Evolutionary conservation across 768 basidiomycete genomes (phyloP), one percentile per base, ranked within the genome.

Genomic region (Lepiota venenata): DNA sequence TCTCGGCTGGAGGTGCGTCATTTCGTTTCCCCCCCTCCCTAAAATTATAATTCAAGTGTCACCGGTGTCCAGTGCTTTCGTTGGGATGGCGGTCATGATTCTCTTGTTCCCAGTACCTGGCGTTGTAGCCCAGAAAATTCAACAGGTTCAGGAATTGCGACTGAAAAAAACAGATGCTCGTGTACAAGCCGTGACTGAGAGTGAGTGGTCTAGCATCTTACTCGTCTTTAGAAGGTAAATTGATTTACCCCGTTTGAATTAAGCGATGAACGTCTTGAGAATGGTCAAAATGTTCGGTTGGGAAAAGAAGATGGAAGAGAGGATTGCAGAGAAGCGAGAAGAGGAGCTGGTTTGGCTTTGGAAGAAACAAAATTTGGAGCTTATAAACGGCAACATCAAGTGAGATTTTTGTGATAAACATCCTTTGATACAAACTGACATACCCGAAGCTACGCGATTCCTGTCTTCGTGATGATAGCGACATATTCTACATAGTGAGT

Each of bases 211-310:
- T 32, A 11, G 20, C 27, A 25, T 22, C 32, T 25, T 25, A 25
- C 16, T 25, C 35, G 35, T 20, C n/a, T 25, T 22, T 38, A 20
- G 16, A 45, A 35, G 12, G 16, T 18, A 25, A 37, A 20, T 69
- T 69, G 32, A 32, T 32, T 38, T 41, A n/a, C 47, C 21, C 7
- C 25, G n/a, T 20, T 38, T 71, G 39, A 67, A 40, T 39, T 7
- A 48, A 82, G 82, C 74, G 2, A 74, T 83, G 66, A 76, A 74
- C 55, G 76, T 82, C 16, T 63, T 87, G 10, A 77, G 85, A 16
- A 86, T 87, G 81, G 72, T 87, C 61, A 89, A 89, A 66, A 68
- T 88, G 37, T 88, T 90, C 60, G 88, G 76, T 14, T 79, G 87
- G 76, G 77, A 85, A 75, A 78, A 78, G 53, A 75, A 80, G 44